A percentile compares a stretch with the other conserved stretches of the same genome.
These are phyloP conservation scores for Dactylonectria estremocensis DNA, from an alignment of 2,329 filamentous ascomycete genomes.

Conservation along the genomic window DNA sequence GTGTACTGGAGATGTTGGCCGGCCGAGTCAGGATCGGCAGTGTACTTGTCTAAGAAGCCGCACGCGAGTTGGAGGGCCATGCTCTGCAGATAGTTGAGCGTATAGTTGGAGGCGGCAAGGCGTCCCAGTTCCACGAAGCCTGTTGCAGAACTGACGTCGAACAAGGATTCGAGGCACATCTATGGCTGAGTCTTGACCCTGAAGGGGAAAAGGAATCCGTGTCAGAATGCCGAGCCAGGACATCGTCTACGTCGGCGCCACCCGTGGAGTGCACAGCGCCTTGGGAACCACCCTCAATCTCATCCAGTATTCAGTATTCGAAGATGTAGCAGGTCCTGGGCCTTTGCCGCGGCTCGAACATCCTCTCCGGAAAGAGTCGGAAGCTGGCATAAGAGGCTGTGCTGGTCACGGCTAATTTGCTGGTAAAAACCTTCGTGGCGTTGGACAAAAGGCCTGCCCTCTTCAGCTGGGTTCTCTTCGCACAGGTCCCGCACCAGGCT, in stretches of 20 bases:
- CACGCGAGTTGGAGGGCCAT: constrained; percentile 18
- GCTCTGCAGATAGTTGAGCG: constrained; percentile 1
- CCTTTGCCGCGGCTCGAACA: constrained; percentile 20
- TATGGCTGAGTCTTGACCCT: no score
- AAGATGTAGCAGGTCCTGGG: constrained; percentile 24
- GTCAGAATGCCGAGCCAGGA: constrained; percentile 21
- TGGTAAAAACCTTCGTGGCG: constrained; percentile 26
- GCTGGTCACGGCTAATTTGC: constrained; percentile 24
- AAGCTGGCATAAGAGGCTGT: no score
- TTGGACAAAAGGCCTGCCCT: constrained; percentile 22
- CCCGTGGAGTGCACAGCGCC: not conserved
- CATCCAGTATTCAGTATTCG: constrained; percentile 23
- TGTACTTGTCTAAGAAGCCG: constrained; percentile 24
- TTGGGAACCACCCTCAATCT: constrained; percentile 10
- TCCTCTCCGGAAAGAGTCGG: constrained; percentile 12
- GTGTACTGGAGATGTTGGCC: constrained; percentile 22
- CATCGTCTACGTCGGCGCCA: constrained; percentile 19
- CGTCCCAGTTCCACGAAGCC: not conserved
- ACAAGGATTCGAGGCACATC: no score
- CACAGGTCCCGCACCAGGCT: constrained; percentile 20
- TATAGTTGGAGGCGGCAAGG: not conserved
- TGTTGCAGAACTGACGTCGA: no score
- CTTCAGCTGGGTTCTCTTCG: constrained; percentile 16
- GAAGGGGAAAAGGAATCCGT: constrained; percentile 9
- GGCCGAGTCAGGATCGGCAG: constrained; percentile 17